These are phyloP conservation scores for Venturia asperata DNA, from an alignment of 2,329 filamentous ascomycete genomes.

Conservation along the genomic window DNA sequence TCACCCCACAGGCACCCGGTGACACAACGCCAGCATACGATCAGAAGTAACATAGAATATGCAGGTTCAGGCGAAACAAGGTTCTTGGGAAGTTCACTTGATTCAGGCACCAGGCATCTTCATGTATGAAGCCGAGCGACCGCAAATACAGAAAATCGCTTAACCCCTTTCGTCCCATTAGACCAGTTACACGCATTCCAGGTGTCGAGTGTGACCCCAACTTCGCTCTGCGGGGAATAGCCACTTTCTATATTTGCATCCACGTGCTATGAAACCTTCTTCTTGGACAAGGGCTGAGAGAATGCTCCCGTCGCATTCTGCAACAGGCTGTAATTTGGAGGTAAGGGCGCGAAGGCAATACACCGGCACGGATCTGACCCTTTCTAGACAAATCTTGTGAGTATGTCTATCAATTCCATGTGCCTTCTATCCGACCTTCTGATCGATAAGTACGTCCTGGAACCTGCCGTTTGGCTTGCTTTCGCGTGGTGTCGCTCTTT, in stretches of 20 bases:
- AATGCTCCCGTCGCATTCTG: constrained; percentile 11
- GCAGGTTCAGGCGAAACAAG: constrained; percentile 2
- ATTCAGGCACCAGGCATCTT: constrained; percentile 5
- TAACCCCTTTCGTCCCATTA: neutral
- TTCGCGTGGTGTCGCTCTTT: constrained; percentile 2
- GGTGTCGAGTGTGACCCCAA: neutral
- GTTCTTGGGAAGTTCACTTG: neutral
- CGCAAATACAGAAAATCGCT: neutral
- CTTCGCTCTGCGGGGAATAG: neutral
- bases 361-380: neutral
- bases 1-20: neutral
- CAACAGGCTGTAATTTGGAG: constrained; percentile 9
- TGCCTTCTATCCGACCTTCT: neutral
- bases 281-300: neutral
- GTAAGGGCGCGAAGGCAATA: neutral
- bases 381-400: constrained; percentile 2
- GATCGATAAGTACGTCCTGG: constrained; percentile 9
- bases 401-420: constrained; percentile 8
- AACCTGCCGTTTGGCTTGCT: neutral
- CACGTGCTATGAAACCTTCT: neutral
- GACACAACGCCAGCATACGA: neutral
- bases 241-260: neutral
- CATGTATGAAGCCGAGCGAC: neutral
- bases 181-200: neutral
- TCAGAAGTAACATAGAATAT: neutral